phyloP scores from a whole-genome alignment of 768 basidiomycete species.

The Phlebiopsis gigantea region DNA sequence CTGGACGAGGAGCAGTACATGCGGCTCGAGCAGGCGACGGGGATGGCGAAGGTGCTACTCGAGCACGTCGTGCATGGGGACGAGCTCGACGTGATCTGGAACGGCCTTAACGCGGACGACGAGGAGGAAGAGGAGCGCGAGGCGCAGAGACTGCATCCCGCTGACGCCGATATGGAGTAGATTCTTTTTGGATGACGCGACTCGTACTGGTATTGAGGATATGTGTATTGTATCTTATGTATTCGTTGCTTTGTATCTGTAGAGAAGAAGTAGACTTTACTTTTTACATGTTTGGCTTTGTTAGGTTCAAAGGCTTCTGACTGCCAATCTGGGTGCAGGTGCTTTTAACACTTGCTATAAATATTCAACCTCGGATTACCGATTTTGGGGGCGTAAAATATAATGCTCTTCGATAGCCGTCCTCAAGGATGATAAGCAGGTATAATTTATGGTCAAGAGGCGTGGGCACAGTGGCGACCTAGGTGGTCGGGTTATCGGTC shows the following conservation, averaged over 20 bases:
- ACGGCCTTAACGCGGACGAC: slow-evolving; percentile 22
- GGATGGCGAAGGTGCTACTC: slow-evolving; percentile 24
- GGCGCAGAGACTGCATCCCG: slow-evolving; percentile 12
- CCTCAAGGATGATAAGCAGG: too few species aligned
- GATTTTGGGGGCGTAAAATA: too few species aligned
- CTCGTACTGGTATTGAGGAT: neutral
- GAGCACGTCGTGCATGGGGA: slow-evolving; percentile 28
- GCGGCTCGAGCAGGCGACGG: slow-evolving; percentile 21
- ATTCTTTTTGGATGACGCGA: neutral
- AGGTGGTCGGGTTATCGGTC: too few species aligned
- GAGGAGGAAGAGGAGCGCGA: slow-evolving; percentile 16
- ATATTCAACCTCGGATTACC: too few species aligned
- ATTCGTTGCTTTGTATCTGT: neutral
- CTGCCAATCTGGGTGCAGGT: neutral
- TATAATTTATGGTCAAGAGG: too few species aligned
- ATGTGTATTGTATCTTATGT: too few species aligned
- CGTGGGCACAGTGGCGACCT: too few species aligned
- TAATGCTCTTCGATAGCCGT: too few species aligned
- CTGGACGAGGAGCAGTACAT: slow-evolving; percentile 13
- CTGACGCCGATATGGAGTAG: neutral
- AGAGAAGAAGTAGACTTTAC: neutral
- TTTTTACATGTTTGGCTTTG: neutral
- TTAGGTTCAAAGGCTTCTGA: neutral
- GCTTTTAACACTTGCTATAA: too few species aligned
- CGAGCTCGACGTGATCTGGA: slow-evolving; percentile 27